Percentiles rank a stretch among this genome's conserved stretches.
These are phyloP conservation scores for Candida coquimbonensis DNA, from an alignment of 805 yeast genomes.

Conservation along the genomic window DNA sequence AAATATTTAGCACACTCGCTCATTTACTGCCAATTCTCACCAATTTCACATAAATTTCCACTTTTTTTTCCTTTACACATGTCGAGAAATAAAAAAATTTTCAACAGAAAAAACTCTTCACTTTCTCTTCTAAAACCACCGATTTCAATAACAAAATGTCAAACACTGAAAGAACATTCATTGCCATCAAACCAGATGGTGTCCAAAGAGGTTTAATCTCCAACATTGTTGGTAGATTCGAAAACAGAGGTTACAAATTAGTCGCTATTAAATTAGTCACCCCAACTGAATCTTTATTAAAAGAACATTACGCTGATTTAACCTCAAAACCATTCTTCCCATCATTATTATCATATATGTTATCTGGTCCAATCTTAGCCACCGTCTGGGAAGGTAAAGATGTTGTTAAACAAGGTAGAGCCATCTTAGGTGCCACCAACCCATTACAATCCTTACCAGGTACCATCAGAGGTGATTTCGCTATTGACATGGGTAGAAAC, in stretches of 20 bases:
- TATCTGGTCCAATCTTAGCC: conserved; percentile 97
- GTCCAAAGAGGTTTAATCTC: conserved; percentile 98
- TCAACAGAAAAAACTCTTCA: not conserved
- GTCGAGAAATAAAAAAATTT: not conserved
- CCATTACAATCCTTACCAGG: conserved; percentile 97
- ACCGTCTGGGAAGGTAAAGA: conserved; percentile 99
- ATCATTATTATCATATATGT: conserved; percentile 91
- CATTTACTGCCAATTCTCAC: not conserved
- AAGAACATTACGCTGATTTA: conserved; percentile 93
- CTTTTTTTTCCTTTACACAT: not conserved
- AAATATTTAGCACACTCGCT: not conserved
- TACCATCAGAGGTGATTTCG: conserved; percentile 99
- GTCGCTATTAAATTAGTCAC: conserved; percentile 89
- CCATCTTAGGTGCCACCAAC: conserved; percentile 97
- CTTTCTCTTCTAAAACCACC: not conserved
- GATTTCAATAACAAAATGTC: conserved; percentile 18
- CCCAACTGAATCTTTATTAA: conserved; percentile 82
- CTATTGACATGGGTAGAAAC: conserved; percentile 98
- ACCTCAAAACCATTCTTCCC: conserved; percentile 98
- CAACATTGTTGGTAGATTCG: conserved; percentile 87
- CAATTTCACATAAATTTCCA: not conserved
- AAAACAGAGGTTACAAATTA: conserved; percentile 94
- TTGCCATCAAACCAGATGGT: conserved; percentile 97
- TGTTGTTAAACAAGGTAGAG: conserved; percentile 98
- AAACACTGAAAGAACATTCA: conserved; percentile 83